Base-by-base conservation (phyloP, 129 eudicot species). In the Ambrosia trifida region DNA sequence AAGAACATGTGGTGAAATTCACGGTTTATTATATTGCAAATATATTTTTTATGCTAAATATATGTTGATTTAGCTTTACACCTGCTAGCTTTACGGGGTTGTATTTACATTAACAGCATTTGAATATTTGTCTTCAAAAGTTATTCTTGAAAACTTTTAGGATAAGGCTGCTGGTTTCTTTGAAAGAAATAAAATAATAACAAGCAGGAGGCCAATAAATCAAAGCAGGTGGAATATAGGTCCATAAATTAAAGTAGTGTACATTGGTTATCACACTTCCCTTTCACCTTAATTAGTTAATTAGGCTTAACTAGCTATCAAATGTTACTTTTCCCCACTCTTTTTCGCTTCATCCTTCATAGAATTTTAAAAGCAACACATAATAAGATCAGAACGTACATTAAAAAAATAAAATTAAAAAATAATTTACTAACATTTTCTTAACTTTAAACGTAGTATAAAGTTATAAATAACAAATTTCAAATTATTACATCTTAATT, bases 1-100 rank as follows among this genome's bases (percentile, higher is more conserved):
- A 62, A 62, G 47, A 62, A 62, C 68, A 62, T 62, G 47, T 62
- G 68, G 20, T 62, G 68, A 62, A 62, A 62, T 62, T 36, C 6
- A 62, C 47, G 40, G 30, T 62, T 62, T 33, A 62, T 62, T 62
- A 45, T 36, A 14, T 62, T 62, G 46, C 47, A 8, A 62, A 60
- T 9, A 60, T 60, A 14, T 60, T 47, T 33, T 60, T 30, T 60
- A 32, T 60, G 47, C 28, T 32, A 1, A n/a, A 33, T 14, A 7
- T 62, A 16, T n/a, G 7, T 36, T 36, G 28, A 35, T 35, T 20
- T 16, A 62, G 36, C 47, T 62, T 62, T 62, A n/a, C 6, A 56
- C 35, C 36, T 9, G 36, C 33, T 56, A 7, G 62, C 63, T 56
- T 56, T 56, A 59, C 33, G 65, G 65, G 65, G 19, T 59, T 59